Evolutionary conservation across 495 filamentous ascomycete species (phyloP).

Genomic region (Paragyromitra xinjiangensis): DNA sequence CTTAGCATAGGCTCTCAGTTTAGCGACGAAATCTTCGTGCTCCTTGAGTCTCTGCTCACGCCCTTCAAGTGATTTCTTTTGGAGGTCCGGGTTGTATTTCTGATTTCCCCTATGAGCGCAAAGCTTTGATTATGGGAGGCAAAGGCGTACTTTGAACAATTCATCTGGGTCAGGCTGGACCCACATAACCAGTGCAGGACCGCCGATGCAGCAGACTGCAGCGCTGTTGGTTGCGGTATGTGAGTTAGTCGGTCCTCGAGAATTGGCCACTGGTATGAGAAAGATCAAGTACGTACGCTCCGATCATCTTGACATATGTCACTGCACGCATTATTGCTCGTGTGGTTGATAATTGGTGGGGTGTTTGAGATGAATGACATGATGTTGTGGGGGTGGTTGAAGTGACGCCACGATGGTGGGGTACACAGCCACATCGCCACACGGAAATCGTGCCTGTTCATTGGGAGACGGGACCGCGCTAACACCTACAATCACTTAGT

Average conservation of each 20-base stretch:
- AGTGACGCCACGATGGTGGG: slow-evolving; percentile 33
- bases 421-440: slow-evolving; percentile 41
- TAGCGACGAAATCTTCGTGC: slow-evolving; percentile 83
- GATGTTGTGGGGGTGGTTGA: slow-evolving; percentile 29
- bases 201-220: slow-evolving; percentile 75
- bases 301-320: slow-evolving; percentile 66
- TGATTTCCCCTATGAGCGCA: slow-evolving; percentile 56
- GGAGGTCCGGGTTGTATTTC: slow-evolving; percentile 91
- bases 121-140: neutral
- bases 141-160: slow-evolving; percentile 69
- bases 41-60: slow-evolving; percentile 78
- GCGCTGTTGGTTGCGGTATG: slow-evolving; percentile 65
- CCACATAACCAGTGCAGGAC: slow-evolving; percentile 82
- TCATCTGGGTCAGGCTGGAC: slow-evolving; percentile 89
- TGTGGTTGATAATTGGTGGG: slow-evolving; percentile 42
- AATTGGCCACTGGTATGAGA: neutral
- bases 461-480: too few species aligned
- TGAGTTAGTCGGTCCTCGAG: slow-evolving; percentile 37
- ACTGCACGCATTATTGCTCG: slow-evolving; percentile 55
- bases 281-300: slow-evolving; percentile 66
- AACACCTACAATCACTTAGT: too few species aligned
- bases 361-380: slow-evolving; percentile 21
- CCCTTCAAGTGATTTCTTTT: slow-evolving; percentile 79
- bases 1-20: slow-evolving; percentile 87
- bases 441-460: neutral